Percentiles rank a stretch among this genome's conserved stretches.
phyloP scores from a whole-genome alignment of 1,139 yeast species.

The Wickerhamiella infanticola region DNA sequence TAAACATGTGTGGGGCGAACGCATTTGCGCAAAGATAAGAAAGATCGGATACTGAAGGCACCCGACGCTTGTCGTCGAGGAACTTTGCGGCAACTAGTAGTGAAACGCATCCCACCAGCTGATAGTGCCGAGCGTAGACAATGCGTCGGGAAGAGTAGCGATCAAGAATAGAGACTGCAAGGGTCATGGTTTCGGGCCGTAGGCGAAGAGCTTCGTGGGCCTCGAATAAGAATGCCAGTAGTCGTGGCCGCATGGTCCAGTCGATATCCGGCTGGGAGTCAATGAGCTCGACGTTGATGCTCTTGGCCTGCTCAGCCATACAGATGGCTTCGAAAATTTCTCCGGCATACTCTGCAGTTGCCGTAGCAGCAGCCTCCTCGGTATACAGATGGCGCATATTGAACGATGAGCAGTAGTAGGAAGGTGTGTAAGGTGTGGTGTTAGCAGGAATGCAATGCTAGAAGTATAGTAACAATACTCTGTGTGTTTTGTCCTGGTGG shows the following conservation, averaged over 20 bases:
- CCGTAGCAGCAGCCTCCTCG: slow-evolving; percentile 11
- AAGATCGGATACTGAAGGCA: slow-evolving; percentile 69
- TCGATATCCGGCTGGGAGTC: slow-evolving; percentile 84
- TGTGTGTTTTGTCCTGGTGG: no score
- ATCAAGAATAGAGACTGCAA: slow-evolving; percentile 71
- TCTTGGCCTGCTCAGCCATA: slow-evolving; percentile 16
- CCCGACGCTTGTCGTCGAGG: slow-evolving; percentile 71
- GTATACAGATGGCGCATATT: background rate
- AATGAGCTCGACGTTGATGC: slow-evolving; percentile 35
- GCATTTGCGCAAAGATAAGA: slow-evolving; percentile 69
- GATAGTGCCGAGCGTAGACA: slow-evolving; percentile 85
- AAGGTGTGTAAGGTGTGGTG: no score
- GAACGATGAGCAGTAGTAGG: no score
- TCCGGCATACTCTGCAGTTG: slow-evolving; percentile 12
- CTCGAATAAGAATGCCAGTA: slow-evolving; percentile 70
- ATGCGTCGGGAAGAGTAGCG: slow-evolving; percentile 83
- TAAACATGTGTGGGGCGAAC: slow-evolving; percentile 78
- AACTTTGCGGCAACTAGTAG: slow-evolving; percentile 92
- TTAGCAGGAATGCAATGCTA: no score
- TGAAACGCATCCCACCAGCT: slow-evolving; percentile 82
- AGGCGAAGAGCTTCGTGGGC: slow-evolving; percentile 64
- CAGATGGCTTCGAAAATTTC: slow-evolving; percentile 10
- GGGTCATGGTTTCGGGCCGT: slow-evolving; percentile 63
- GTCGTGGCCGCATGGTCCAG: slow-evolving; percentile 85
- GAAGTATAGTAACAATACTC: no score